phyloP scores from a whole-genome alignment of 768 basidiomycete genomes.

The Boletus vermiculosoides region DNA sequence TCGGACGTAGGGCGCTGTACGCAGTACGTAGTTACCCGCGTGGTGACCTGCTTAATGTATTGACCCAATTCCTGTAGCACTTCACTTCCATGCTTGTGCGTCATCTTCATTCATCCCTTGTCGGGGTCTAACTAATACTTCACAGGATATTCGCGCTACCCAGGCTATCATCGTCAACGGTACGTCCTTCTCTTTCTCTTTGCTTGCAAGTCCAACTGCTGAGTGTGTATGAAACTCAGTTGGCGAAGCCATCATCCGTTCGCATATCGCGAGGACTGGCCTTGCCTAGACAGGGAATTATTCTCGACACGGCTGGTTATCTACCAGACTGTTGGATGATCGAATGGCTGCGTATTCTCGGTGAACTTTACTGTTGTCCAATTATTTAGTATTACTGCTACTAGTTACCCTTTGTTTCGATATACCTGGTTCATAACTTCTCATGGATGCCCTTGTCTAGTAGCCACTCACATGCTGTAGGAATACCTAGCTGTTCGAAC shows the following conservation, averaged over 20 bases:
- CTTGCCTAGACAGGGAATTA: conserved; percentile 25
- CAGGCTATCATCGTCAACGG: conserved; percentile 64
- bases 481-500: conserved; percentile 8
- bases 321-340: conserved; percentile 14
- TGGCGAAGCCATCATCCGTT: conserved; percentile 65
- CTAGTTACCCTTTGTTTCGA: conserved; percentile 29
- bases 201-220: background rate
- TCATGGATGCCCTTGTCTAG: conserved; percentile 24
- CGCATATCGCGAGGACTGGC: conserved; percentile 58
- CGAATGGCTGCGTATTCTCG: conserved; percentile 4
- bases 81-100: conserved; percentile 69
- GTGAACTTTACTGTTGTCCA: conserved; percentile 13
- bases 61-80: conserved; percentile 42
- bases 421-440: conserved; percentile 23
- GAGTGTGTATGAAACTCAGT: conserved; percentile 36
- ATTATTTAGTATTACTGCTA: conserved; percentile 21
- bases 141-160: conserved; percentile 63
- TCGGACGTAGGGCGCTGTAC: conserved; percentile 57
- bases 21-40: conserved; percentile 47
- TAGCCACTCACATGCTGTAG: conserved; percentile 23
- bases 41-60: conserved; percentile 1
- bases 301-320: conserved; percentile 1
- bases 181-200: conserved; percentile 28
- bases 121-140: background rate
- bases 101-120: conserved; percentile 4